Percentiles rank a stretch among this genome's conserved stretches.
Conservation (phyloP, 176 grass and related monocot species). For the Musa troglodytarum region DNA sequence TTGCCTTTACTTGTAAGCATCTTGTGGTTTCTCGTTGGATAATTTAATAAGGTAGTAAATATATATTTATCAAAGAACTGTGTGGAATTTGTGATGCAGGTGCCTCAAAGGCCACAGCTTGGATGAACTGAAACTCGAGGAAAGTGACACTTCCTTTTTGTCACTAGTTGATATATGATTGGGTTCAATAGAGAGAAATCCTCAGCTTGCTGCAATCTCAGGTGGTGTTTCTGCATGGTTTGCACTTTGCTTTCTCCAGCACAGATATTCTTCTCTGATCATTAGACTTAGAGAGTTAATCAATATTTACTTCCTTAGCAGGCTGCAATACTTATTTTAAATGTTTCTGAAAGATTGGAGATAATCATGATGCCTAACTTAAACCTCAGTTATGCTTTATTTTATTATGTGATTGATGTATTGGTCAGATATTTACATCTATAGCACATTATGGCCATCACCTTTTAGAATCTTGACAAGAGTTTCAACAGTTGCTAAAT, state of each 20-base stretch:
- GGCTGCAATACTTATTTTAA: no score
- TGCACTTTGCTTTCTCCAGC: slow-evolving; percentile 55
- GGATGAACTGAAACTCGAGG: slow-evolving; percentile 80
- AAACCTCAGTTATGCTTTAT: no score
- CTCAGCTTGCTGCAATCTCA: slow-evolving; percentile 51
- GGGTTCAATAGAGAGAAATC: slow-evolving; percentile 68
- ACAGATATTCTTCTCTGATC: slow-evolving; percentile 58
- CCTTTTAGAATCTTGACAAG: no score
- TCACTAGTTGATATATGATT: slow-evolving; percentile 54
- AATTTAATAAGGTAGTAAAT: neutral
- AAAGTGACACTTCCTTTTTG: slow-evolving; percentile 59
- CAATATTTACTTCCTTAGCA: neutral
- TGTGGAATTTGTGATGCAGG: slow-evolving; percentile 37
- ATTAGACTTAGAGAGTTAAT: slow-evolving; percentile 71
- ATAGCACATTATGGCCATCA: no score
- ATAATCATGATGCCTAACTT: no score
- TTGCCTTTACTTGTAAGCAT: no score
- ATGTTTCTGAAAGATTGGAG: no score
- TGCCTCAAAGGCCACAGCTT: slow-evolving; percentile 72
- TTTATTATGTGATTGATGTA: no score
- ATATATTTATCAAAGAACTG: neutral
- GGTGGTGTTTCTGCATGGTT: slow-evolving; percentile 41
- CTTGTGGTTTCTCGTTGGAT: neutral
- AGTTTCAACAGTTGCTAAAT: no score
- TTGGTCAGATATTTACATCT: no score